Percentiles rank a stretch among this genome's conserved stretches.
These are phyloP conservation scores for Verbena officinalis DNA, from an alignment of 257 asterid species.

Conservation along the genomic window DNA sequence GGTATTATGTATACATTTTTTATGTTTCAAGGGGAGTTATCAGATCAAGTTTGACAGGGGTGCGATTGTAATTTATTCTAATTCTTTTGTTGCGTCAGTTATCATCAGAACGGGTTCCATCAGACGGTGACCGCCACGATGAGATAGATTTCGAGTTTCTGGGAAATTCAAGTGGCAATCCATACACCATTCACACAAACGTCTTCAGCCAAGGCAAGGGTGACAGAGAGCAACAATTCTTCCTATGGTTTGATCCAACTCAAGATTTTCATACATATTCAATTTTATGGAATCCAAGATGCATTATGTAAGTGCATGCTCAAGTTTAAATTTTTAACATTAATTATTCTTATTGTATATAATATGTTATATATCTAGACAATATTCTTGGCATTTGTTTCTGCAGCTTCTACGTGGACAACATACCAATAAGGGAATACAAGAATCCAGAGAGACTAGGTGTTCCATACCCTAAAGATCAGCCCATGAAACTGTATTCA, in stretches of 20 bases:
- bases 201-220: slow-evolving; percentile 78
- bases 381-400: too few relatives aligned
- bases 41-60: too few relatives aligned
- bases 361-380: too few relatives aligned
- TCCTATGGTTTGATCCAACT: slow-evolving; percentile 91
- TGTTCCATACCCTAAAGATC: slow-evolving; percentile 57
- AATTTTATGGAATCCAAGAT: slow-evolving; percentile 78
- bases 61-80: too few relatives aligned
- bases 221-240: slow-evolving; percentile 79
- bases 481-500: slow-evolving; percentile 78
- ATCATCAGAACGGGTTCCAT: slow-evolving; percentile 62
- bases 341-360: too few relatives aligned
- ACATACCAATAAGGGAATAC: slow-evolving; percentile 72
- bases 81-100: slow-evolving; percentile 48
- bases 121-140: slow-evolving; percentile 75
- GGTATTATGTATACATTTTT: too few relatives aligned
- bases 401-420: slow-evolving; percentile 75
- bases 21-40: too few relatives aligned
- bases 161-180: slow-evolving; percentile 81
- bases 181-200: slow-evolving; percentile 85
- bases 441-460: slow-evolving; percentile 55
- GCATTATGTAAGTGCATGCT: slow-evolving; percentile 56
- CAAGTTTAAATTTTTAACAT: too few relatives aligned
- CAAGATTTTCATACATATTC: slow-evolving; percentile 79
- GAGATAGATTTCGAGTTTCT: slow-evolving; percentile 90